Percentiles rank a stretch among this genome's conserved stretches.
These are phyloP conservation scores for Pyronema omphalodes DNA, from an alignment of 495 filamentous ascomycete species.

Conservation along the genomic window DNA sequence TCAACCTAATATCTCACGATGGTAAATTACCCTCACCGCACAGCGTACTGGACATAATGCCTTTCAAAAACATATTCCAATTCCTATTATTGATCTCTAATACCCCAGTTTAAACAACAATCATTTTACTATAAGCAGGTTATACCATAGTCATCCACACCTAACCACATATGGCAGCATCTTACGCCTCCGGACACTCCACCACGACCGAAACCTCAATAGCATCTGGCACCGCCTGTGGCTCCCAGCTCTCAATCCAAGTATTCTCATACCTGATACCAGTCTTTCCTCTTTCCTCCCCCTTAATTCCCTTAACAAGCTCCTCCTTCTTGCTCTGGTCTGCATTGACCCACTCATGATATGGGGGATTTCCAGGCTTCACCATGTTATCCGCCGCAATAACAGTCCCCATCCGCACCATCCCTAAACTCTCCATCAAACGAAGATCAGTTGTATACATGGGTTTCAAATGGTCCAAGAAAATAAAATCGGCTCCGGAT, in stretches of 20 bases:
- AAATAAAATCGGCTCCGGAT: constrained; percentile 43
- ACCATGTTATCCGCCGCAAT: constrained; percentile 59
- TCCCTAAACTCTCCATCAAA: constrained; percentile 45
- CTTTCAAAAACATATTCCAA: no score
- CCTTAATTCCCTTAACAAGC: constrained; percentile 16
- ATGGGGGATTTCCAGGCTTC: constrained; percentile 55
- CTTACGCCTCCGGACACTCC: no score
- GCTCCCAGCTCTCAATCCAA: constrained; percentile 47
- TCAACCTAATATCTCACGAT: no score
- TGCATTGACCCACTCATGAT: constrained; percentile 45
- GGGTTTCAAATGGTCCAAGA: constrained; percentile 60
- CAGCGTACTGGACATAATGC: no score
- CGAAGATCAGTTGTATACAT: constrained; percentile 53
- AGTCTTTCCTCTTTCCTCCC: constrained; percentile 40
- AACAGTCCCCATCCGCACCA: constrained; percentile 43
- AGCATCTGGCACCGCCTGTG: constrained; percentile 31
- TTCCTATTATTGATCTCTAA: no score
- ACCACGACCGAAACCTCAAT: no score
- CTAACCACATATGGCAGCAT: no score
- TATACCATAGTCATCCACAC: no score
- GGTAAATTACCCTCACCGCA: no score
- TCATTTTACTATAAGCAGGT: no score
- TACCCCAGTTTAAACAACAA: no score
- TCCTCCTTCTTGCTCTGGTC: constrained; percentile 34
- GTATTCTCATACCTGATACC: constrained; percentile 49